Percentiles rank a stretch among this genome's conserved stretches.
Evolutionary conservation across 306 rosid species (phyloP).

Genomic region (Rosa persica): DNA sequence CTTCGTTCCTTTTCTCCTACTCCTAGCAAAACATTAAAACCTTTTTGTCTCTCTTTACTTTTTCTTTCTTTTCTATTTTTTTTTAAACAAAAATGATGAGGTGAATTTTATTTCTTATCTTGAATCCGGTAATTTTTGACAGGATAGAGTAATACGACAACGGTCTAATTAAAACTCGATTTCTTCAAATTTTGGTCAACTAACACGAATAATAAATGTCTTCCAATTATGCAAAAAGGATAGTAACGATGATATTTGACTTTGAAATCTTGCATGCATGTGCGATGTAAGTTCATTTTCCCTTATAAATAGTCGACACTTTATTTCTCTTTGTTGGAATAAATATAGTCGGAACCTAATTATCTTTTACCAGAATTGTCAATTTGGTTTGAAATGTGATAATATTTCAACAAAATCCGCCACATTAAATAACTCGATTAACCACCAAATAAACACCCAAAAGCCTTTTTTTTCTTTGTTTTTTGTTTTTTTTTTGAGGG

Average conservation of each 20-base stretch:
- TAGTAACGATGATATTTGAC: not conserved
- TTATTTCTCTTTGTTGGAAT: not conserved
- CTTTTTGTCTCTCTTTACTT: constrained; percentile 35
- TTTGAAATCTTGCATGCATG: not conserved
- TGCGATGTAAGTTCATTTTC: not conserved
- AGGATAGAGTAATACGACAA: not conserved
- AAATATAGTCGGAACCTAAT: not conserved
- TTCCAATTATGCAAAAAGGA: not conserved
- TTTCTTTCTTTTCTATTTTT: not conserved
- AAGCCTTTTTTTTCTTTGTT: no score
- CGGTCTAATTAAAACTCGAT: not conserved
- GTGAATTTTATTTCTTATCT: not conserved
- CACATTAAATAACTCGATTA: no score
- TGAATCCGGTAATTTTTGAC: not conserved
- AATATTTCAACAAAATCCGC: no score
- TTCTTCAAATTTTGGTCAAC: not conserved
- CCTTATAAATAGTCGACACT: no score
- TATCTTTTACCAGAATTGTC: no score
- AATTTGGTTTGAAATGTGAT: no score
- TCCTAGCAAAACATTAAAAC: constrained; percentile 32
- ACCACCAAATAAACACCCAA: no score
- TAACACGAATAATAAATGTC: not conserved
- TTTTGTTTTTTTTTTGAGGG: no score
- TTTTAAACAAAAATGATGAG: not conserved
- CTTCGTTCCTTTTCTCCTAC: constrained; percentile 41